Evolutionary conservation across 1,284 basidiomycete genomes (phyloP), one percentile per base, ranked within the genome.

Genomic region (Hypsizygus ulmarius): DNA sequence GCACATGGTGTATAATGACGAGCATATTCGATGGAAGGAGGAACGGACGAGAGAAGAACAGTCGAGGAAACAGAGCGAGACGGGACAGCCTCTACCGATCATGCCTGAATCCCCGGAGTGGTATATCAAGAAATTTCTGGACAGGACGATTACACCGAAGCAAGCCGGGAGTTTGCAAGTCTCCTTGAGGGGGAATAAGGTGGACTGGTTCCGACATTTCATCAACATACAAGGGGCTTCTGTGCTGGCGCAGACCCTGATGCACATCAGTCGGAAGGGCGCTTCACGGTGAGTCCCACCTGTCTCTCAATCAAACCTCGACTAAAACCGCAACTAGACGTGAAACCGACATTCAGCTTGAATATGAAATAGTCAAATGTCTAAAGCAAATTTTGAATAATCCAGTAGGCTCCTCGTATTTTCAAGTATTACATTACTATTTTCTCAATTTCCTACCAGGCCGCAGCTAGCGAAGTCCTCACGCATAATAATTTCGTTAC

Each of bases 281-380:
- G 58, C 71, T 28, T 73, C 79, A 56, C 75, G 87, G 82, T 84
- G 61, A 60, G 68, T 53, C 38, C 57, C 37, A 35, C 12, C 32
- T 40, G 34, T 28, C 12, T 34, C 12, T 38, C 7, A 7, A 25
- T 39, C 5, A 39, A 8, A 34, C 14, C n/a, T 37, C 21, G 21
- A 15, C 51, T 57, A 33, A 53, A 35, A 5, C 19, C 45, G 3
- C 39, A 11, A 43, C 50, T 5, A 90, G 88, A 56, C 78, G 74
- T 39, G 81, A 84, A 44, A 66, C 70, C 18, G 93, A 97, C 58
- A 74, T 77, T 30, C 70, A 75, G 12, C 72, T 97, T 39, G 96
- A 98, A 67, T 85, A 93, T 49, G 95, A 97, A 68, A 76, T 95
- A 39, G 80, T 92, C 49, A 97, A 95, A 66, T 94, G 91, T 60